phyloP scores from a whole-genome alignment of 352 stramenopile genomes.

The Globisporangium nunn region DNA sequence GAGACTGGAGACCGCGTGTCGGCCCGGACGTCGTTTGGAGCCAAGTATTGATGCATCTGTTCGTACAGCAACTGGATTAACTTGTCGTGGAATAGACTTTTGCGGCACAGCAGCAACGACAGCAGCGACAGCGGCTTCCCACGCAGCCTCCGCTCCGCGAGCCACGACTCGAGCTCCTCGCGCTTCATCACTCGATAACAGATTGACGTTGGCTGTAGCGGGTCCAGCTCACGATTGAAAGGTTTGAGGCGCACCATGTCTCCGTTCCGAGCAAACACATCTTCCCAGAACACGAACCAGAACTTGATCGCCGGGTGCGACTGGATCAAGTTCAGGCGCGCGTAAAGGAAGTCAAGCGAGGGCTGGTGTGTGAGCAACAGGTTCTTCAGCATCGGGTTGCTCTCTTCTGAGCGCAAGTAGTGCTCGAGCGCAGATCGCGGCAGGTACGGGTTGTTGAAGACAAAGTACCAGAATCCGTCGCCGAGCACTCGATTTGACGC shows the following conservation, averaged over 20 bases:
- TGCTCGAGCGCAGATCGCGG: slow-evolving; percentile 14
- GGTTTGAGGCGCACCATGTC: slow-evolving; percentile 7
- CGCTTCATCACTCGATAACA: no score
- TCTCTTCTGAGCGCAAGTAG: slow-evolving; percentile 22
- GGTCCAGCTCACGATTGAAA: slow-evolving; percentile 4
- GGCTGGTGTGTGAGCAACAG: slow-evolving; percentile 13
- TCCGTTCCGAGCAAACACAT: slow-evolving; percentile 9
- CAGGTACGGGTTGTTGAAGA: slow-evolving; percentile 32
- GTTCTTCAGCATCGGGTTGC: slow-evolving; percentile 16
- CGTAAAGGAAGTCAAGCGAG: slow-evolving; percentile 28
- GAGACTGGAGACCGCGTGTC: no score
- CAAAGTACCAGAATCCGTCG: slow-evolving; percentile 43
- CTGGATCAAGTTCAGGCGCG: slow-evolving; percentile 23
- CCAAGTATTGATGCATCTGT: not conserved
- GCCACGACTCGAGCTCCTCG: no score
- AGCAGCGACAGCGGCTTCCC: not conserved
- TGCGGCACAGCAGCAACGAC: not conserved
- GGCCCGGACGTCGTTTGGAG: no score
- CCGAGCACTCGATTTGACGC: slow-evolving; percentile 22
- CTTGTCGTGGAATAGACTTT: slow-evolving; percentile 7
- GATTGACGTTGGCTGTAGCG: no score
- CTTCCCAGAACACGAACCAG: slow-evolving; percentile 27
- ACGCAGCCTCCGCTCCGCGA: slow-evolving; percentile 1
- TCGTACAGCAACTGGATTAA: slow-evolving; percentile 6
- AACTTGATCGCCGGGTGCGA: slow-evolving; percentile 23